Evolutionary conservation across 768 basidiomycete species (phyloP).

Genomic region (Lactifluus piperatus): DNA sequence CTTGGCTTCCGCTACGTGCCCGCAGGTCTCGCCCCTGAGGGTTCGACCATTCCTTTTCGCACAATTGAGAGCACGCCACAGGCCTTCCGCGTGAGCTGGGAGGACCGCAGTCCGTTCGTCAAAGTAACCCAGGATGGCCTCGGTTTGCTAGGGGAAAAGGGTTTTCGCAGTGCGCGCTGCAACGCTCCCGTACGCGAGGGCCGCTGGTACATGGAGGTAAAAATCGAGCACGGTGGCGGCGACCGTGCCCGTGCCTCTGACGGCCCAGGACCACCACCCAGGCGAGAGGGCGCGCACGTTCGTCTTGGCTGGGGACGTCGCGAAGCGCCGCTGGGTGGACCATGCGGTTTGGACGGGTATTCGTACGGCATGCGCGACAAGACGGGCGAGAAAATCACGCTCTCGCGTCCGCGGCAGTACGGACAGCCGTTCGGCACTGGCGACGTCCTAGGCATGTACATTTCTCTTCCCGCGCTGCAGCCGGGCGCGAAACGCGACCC

Average conservation of each 20-base stretch:
- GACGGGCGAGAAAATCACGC: conserved; percentile 82
- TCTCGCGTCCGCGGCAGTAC: conserved; percentile 66
- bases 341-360: conserved; percentile 90
- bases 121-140: conserved; percentile 73
- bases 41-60: conserved; percentile 53
- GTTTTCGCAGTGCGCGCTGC: conserved; percentile 83
- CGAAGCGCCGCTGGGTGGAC: conserved; percentile 89
- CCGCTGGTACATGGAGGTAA: conserved; percentile 90
- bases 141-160: conserved; percentile 70
- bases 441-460: conserved; percentile 73
- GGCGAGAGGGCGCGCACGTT: conserved; percentile 65
- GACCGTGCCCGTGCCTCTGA: conserved; percentile 48
- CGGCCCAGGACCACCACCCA: conserved; percentile 27
- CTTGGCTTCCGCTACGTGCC: conserved; percentile 75
- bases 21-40: conserved; percentile 60
- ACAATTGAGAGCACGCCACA: conserved; percentile 76
- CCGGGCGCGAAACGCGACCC: conserved; percentile 37
- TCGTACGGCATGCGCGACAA: conserved; percentile 89
- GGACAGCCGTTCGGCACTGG: conserved; percentile 67
- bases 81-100: conserved; percentile 74
- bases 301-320: conserved; percentile 87
- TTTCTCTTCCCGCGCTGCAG: too few species aligned
- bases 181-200: conserved; percentile 88
- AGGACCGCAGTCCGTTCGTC: conserved; percentile 78
- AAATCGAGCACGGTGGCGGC: conserved; percentile 66